These are phyloP conservation scores for Gnaphalium uliginosum DNA, from an alignment of 129 eudicot species.

Conservation along the genomic window DNA sequence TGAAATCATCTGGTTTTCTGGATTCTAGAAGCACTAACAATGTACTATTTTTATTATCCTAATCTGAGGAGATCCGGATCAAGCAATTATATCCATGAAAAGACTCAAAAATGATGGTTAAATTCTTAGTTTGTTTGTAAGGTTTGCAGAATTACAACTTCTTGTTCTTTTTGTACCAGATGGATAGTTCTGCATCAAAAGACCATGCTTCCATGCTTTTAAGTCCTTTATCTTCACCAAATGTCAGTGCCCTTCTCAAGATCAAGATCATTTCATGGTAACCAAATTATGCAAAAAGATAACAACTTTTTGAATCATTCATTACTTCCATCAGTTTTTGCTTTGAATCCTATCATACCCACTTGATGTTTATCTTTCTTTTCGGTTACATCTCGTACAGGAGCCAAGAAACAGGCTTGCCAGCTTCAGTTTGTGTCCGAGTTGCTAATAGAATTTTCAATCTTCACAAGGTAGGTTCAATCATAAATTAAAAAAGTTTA, in stretches of 20 bases:
- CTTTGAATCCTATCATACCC: constrained; percentile 19
- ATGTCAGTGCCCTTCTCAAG: constrained; percentile 81
- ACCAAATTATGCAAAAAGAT: constrained; percentile 16
- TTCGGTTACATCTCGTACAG: constrained; percentile 31
- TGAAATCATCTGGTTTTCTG: constrained; percentile 47
- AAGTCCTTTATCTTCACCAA: constrained; percentile 50
- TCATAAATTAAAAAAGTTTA: background rate
- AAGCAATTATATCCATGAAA: constrained; percentile 43
- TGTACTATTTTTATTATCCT: constrained; percentile 29
- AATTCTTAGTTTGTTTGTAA: constrained; percentile 40
- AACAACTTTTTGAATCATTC: constrained; percentile 8
- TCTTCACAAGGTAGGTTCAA: constrained; percentile 70
- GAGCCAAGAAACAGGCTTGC: constrained; percentile 96
- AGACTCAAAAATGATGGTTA: constrained; percentile 37
- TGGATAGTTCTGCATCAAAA: constrained; percentile 37
- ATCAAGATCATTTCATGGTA: constrained; percentile 96
- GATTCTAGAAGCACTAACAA: constrained; percentile 38
- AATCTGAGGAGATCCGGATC: constrained; percentile 42
- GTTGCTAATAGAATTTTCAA: constrained; percentile 66
- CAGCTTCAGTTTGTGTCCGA: constrained; percentile 64
- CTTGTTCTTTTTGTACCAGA: constrained; percentile 18
- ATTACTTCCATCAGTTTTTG: background rate
- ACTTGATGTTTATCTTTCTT: constrained; percentile 23
- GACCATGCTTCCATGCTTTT: constrained; percentile 2
- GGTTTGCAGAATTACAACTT: constrained; percentile 25